Evolutionary conservation across 768 basidiomycete genomes (phyloP).

Genomic region (Lentinula lateritia): DNA sequence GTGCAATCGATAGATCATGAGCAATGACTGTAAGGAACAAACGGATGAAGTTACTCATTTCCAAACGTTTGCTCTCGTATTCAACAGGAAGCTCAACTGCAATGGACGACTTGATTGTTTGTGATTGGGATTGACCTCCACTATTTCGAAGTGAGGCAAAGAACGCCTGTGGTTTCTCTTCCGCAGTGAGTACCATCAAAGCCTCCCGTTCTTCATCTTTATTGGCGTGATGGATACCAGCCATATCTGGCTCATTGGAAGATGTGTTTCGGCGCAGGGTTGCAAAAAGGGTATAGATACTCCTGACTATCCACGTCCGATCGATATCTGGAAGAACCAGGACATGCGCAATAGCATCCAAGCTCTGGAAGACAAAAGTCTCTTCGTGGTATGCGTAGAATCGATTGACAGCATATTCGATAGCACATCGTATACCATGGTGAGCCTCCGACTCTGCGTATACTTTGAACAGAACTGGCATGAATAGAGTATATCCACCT

Average conservation of each 20-base stretch:
- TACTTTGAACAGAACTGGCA: conserved; percentile 65
- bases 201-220: conserved; percentile 66
- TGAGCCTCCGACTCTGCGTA: conserved; percentile 59
- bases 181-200: conserved; percentile 60
- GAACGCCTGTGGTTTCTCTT: conserved; percentile 70
- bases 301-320: conserved; percentile 45
- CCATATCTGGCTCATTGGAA: conserved; percentile 42
- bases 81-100: conserved; percentile 50
- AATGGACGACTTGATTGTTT: conserved; percentile 34
- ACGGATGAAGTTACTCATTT: conserved; percentile 61
- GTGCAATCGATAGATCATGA: conserved; percentile 59
- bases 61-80: conserved; percentile 51
- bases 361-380: conserved; percentile 67
- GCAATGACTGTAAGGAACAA: conserved; percentile 78
- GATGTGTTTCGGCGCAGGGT: conserved; percentile 43
- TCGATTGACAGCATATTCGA: conserved; percentile 66
- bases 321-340: conserved; percentile 44
- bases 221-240: conserved; percentile 62
- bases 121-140: conserved; percentile 4
- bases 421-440: conserved; percentile 53
- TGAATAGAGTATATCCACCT: conserved; percentile 69
- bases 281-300: conserved; percentile 53
- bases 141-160: conserved; percentile 45
- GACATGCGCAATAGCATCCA: conserved; percentile 57
- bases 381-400: conserved; percentile 74